These are phyloP conservation scores for Peronospora farinosa DNA, from an alignment of 352 stramenopile genomes.

Conservation along the genomic window DNA sequence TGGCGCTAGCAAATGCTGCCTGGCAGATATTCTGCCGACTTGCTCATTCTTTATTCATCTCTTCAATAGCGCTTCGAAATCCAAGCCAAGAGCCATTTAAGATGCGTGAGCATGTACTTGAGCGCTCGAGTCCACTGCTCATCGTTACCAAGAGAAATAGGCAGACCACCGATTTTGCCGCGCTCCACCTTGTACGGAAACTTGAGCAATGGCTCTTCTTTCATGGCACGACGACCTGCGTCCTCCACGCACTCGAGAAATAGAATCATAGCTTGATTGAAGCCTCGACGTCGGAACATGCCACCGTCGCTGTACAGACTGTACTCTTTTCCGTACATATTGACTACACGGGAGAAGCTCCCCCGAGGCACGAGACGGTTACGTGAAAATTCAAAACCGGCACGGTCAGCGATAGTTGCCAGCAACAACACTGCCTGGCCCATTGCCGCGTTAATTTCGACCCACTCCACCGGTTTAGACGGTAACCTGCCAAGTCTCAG, in stretches of 20 bases:
- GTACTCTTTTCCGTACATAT: conserved; percentile 83
- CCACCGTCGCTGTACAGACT: conserved; percentile 70
- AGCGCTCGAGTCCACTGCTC: conserved; percentile 90
- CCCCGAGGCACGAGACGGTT: conserved; percentile 78
- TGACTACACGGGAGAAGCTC: conserved; percentile 81
- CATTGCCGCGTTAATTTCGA: conserved; percentile 86
- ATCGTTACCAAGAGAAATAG: conserved; percentile 83
- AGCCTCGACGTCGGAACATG: conserved; percentile 85
- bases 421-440: conserved; percentile 82
- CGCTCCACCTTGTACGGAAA: conserved; percentile 89
- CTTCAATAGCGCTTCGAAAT: conserved; percentile 78
- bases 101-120: conserved; percentile 88
- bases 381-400: conserved; percentile 76
- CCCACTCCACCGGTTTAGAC: conserved; percentile 80
- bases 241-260: conserved; percentile 89
- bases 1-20: conserved; percentile 11
- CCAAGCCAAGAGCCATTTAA: conserved; percentile 92
- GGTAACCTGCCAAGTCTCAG: conserved; percentile 78
- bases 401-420: conserved; percentile 71
- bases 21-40: conserved; percentile 19
- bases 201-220: conserved; percentile 82
- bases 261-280: conserved; percentile 88
- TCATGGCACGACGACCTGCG: conserved; percentile 75
- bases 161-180: conserved; percentile 86
- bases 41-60: conserved; percentile 16